Conservation (phyloP, 140 eudicot genomes). For the Cichorium intybus region DNA sequence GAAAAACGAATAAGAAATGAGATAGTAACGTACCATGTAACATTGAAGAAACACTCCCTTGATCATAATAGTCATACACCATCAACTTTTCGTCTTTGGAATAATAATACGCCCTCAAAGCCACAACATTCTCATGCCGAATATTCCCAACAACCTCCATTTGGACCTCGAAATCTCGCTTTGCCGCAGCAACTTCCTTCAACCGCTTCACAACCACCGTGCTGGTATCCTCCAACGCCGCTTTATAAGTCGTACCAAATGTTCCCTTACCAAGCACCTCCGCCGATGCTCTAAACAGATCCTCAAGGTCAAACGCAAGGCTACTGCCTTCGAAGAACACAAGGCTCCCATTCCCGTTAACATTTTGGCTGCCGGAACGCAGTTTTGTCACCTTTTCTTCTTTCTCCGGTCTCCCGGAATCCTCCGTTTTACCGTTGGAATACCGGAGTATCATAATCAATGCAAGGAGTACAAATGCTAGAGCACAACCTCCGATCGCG, state of each 20-base stretch:
- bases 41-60: constrained; percentile 83
- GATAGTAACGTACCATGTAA: constrained; percentile 62
- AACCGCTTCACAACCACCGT: constrained; percentile 84
- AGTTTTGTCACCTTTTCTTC: constrained; percentile 38
- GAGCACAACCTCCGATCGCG: constrained; percentile 50
- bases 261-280: constrained; percentile 96
- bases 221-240: constrained; percentile 81
- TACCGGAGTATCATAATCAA: constrained; percentile 42
- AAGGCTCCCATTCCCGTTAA: constrained; percentile 50
- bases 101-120: constrained; percentile 86
- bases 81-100: constrained; percentile 95
- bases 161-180: constrained; percentile 81
- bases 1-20: not conserved
- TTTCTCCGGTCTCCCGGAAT: constrained; percentile 36
- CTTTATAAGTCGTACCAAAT: constrained; percentile 88
- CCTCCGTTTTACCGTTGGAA: constrained; percentile 35
- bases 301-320: constrained; percentile 89
- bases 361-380: constrained; percentile 55
- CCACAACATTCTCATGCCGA: constrained; percentile 73
- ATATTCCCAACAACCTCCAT: constrained; percentile 85
- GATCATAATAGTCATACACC: constrained; percentile 80
- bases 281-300: constrained; percentile 89
- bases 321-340: constrained; percentile 77
- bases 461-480: constrained; percentile 53
- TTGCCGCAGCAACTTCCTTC: constrained; percentile 68